These are phyloP conservation scores for Pseudocercospora pini-densiflorae DNA, from an alignment of 2,329 filamentous ascomycete genomes.

Conservation along the genomic window DNA sequence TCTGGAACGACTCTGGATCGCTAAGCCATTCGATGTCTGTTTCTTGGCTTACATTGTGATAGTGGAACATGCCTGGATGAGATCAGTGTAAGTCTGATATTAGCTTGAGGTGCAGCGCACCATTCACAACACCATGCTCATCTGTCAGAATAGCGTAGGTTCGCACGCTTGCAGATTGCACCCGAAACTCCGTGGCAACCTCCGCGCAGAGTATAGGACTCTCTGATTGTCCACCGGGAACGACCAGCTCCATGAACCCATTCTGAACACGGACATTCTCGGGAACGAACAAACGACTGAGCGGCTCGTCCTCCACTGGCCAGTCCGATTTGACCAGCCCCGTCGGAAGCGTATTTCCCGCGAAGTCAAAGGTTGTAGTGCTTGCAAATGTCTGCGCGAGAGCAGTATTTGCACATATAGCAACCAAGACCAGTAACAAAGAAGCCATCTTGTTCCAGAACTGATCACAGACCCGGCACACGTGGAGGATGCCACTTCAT, in stretches of 20 bases:
- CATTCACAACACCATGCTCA: constrained; percentile 15
- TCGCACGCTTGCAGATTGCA: constrained; percentile 24
- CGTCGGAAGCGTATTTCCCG: constrained; percentile 8
- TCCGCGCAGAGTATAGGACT: constrained; percentile 23
- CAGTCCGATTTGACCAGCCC: constrained; percentile 6
- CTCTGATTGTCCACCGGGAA: constrained; percentile 20
- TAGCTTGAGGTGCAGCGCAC: background rate
- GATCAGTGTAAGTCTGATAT: background rate
- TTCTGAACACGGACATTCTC: constrained; percentile 20
- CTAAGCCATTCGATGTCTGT: constrained; percentile 34
- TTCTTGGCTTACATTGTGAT: constrained; percentile 29
- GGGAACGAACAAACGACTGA: background rate
- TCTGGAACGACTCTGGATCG: constrained; percentile 23
- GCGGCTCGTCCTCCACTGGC: constrained; percentile 6
- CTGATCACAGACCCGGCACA: no score
- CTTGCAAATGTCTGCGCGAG: constrained; percentile 9
- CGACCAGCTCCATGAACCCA: constrained; percentile 25
- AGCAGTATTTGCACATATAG: background rate
- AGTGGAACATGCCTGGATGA: constrained; percentile 28
- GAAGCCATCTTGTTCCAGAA: background rate
- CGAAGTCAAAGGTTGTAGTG: constrained; percentile 14
- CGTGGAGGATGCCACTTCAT: no score
- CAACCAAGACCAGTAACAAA: no score
- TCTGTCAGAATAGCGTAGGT: constrained; percentile 21
- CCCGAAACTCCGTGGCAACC: constrained; percentile 20